Base-by-base conservation (phyloP, 805 yeast genomes). In the Cyberlindnera amylophila region DNA sequence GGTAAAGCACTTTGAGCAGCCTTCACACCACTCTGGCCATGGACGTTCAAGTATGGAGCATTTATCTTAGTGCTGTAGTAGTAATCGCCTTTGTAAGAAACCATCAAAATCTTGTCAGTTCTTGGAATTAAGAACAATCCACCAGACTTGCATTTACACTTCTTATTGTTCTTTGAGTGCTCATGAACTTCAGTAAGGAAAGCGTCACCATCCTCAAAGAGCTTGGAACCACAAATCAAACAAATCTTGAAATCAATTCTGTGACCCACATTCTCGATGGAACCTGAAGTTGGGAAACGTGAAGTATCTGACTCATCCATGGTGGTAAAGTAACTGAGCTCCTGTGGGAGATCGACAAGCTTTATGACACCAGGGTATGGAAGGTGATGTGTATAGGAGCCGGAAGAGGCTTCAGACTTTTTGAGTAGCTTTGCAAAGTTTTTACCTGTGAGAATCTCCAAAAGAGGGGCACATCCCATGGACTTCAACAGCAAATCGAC, bases 1-100 rank as follows among this genome's bases (percentile, higher is more conserved):
- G 70, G 53, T 41, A 72, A 76, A 35, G 81, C 84, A 14, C 77
- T 74, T 12, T 73, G 71, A 46, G 70, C 65, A 3, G 79, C 69
- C 15, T 74, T 73, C 9, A 69, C 66, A 26, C 84, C 84, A 3
- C 82, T 74, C 58, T 86, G 93, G 17, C 95, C 95, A 60, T 84
- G 89, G 5, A 70, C 67, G 41, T 86, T 83, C 56, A 86, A 63
- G 55, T 83, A 86, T 12, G 91, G 93, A 0, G 86, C 84, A 42
- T 75, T 75, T 48, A 75, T 68, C 8, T 66, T 64, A 17, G 58
- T 62, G 30, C 56, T 64, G 60, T 57, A 51, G 49, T 46, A 61
- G 42, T 19, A 58, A 63, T 44, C 49, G 43, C 42, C 49, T 14
- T 27, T 46, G 31, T 45, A 48, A 3, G 51, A 42, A 17, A 45